Percentiles rank a stretch among this genome's conserved stretches.
phyloP scores from a whole-genome alignment of 306 rosid species.

The Quercus rubra region DNA sequence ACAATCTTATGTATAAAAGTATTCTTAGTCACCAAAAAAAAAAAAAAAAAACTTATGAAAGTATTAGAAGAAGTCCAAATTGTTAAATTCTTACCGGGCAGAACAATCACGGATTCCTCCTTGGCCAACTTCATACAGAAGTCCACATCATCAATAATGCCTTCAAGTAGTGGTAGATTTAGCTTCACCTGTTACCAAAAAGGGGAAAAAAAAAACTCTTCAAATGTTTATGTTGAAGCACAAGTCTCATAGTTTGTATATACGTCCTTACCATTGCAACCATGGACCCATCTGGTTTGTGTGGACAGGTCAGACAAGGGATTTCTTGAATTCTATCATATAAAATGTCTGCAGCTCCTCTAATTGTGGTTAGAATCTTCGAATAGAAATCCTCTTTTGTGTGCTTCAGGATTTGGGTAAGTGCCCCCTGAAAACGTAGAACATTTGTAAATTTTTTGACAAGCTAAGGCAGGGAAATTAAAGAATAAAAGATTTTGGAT shows the following conservation, averaged over 20 bases:
- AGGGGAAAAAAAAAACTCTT: background rate
- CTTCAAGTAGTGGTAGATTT: conserved; percentile 40
- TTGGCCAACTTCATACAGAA: conserved; percentile 53
- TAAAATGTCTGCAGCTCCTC: conserved; percentile 41
- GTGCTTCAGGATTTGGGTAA: conserved; percentile 49
- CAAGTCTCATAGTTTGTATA: background rate
- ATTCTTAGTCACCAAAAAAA: background rate
- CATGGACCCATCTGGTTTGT: conserved; percentile 75
- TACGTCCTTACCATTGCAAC: conserved; percentile 41
- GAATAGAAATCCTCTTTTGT: conserved; percentile 41
- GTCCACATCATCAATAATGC: conserved; percentile 55
- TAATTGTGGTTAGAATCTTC: conserved; percentile 32
- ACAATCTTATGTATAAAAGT: background rate
- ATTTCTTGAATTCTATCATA: conserved; percentile 45
- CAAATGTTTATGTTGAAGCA: background rate
- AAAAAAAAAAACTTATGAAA: background rate
- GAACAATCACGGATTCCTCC: conserved; percentile 60
- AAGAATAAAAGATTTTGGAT: background rate
- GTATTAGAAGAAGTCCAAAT: conserved; percentile 2
- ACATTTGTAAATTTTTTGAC: conserved; percentile 1
- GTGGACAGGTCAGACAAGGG: conserved; percentile 58
- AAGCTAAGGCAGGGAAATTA: background rate
- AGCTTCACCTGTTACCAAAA: conserved; percentile 49
- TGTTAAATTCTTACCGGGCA: conserved; percentile 44
- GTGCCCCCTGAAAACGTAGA: conserved; percentile 45